Evolutionary conservation across 495 filamentous ascomycete species (phyloP), one percentile per base, ranked within the genome.

Genomic region (Xylaria flabelliformis): DNA sequence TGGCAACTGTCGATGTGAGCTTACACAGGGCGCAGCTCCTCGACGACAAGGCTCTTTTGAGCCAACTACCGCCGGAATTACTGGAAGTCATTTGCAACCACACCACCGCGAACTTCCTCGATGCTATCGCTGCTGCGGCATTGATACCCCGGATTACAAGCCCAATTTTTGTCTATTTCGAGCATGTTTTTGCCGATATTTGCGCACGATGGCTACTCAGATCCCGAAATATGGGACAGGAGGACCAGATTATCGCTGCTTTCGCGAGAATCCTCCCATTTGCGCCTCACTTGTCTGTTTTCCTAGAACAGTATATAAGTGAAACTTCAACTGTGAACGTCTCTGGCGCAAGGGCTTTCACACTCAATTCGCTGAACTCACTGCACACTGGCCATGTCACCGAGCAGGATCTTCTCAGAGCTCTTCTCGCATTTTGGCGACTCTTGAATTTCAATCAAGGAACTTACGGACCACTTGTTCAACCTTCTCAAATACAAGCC

Each of bases 211-310:
- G 94, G 92, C 80, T 92, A 51, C 78, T 84, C 41, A 80, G 76
- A 19, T 73, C 79, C 19, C 70, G 78, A 19, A 78, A 73, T 55
- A 65, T 46, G 72, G 68, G 71, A 48, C 78, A 82, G 73, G 83
- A 89, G 61, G 80, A 87, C 72, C 77, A 79, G 56, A 83, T 91
- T 58, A 82, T 97, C 76, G 86, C 91, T 61, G 90, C 92, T 39
- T 93, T 97, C 79, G 91, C 92, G 64, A 86, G 91, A 77, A 89
- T 97, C 42, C 77, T 97, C 73, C 93, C 94, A 19, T 90, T 93
- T 80, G 90, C 92, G 70, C 91, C 93, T 46, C 85, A 94, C 74
- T 82, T 97, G 19, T 85, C 86, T 5, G 85, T 86, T 70, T 88
- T 85, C 69, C 79, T 88, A 26, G 82, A 86, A 65, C 79, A 79